A percentile compares a stretch with the other conserved stretches of the same genome.
These are phyloP conservation scores for Starmerella etchellsii DNA, from an alignment of 805 yeast species.

Conservation along the genomic window DNA sequence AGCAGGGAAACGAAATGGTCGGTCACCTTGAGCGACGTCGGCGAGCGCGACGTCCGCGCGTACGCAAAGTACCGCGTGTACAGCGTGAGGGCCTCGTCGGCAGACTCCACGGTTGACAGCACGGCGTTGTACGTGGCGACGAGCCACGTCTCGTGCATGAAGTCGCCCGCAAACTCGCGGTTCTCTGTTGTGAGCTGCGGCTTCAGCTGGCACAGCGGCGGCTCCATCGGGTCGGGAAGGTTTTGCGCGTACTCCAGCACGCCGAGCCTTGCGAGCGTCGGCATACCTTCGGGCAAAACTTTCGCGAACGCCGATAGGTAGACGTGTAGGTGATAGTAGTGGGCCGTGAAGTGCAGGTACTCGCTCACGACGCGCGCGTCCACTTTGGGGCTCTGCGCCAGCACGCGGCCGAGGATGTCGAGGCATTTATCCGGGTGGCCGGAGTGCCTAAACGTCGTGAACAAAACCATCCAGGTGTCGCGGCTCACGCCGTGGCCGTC, in stretches of 20 bases:
- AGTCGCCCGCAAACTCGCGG: slow-evolving; percentile 2
- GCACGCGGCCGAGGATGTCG: slow-evolving; percentile 18
- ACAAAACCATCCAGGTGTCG: slow-evolving; percentile 19
- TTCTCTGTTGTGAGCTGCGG: background rate
- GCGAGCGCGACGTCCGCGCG: background rate
- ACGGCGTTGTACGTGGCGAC: slow-evolving; percentile 21
- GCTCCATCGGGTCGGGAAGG: slow-evolving; percentile 1
- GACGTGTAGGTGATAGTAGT: slow-evolving; percentile 17
- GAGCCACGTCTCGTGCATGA: slow-evolving; percentile 20
- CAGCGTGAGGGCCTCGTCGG: slow-evolving; percentile 10
- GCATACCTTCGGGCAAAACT: slow-evolving; percentile 17
- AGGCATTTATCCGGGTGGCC: slow-evolving; percentile 23
- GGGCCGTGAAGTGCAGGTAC: slow-evolving; percentile 19
- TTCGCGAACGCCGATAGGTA: slow-evolving; percentile 13
- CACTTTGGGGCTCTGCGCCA: slow-evolving; percentile 12
- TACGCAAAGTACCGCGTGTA: slow-evolving; percentile 14
- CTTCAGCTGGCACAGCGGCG: background rate
- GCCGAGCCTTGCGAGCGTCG: slow-evolving; percentile 14
- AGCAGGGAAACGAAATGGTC: slow-evolving; percentile 22
- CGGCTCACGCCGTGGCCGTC: slow-evolving; percentile 19
- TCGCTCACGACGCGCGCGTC: slow-evolving; percentile 20
- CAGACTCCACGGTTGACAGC: slow-evolving; percentile 17
- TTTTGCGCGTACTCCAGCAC: slow-evolving; percentile 5
- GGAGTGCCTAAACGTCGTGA: slow-evolving; percentile 22
- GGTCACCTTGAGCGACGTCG: slow-evolving; percentile 10